These are phyloP conservation scores for Nicotiana attenuata DNA, from an alignment of 257 asterid species.

Conservation along the genomic window DNA sequence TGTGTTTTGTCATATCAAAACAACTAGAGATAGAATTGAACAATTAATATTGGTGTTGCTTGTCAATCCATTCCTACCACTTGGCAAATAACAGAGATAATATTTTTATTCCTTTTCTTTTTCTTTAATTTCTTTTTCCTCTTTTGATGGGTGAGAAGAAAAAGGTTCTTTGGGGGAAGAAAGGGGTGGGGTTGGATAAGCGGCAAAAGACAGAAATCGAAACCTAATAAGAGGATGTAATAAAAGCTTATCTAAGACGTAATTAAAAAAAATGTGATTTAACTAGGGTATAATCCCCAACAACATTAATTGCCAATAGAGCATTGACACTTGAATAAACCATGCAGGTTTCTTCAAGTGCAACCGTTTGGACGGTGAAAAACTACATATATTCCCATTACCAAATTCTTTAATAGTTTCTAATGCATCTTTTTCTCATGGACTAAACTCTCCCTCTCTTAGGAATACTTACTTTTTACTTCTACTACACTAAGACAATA, in stretches of 20 bases:
- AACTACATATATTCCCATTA: constrained; percentile 30
- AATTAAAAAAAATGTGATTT: neutral
- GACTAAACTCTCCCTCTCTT: neutral
- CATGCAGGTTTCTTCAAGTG: constrained; percentile 25
- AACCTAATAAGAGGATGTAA: constrained; percentile 24
- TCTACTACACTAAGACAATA: neutral
- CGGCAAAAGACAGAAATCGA: neutral
- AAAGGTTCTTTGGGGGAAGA: neutral
- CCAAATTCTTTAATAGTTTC: constrained; percentile 17
- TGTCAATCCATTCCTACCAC: constrained; percentile 57
- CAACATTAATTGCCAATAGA: constrained; percentile 10
- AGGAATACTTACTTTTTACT: neutral
- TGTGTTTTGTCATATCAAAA: constrained; percentile 44
- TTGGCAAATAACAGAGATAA: constrained; percentile 38
- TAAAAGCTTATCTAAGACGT: constrained; percentile 40
- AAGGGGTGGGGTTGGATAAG: neutral
- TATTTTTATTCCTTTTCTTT: constrained; percentile 35
- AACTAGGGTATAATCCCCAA: constrained; percentile 8
- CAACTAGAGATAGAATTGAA: constrained; percentile 19
- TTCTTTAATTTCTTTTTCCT: neutral
- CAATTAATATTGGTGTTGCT: constrained; percentile 20
- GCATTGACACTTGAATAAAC: constrained; percentile 17
- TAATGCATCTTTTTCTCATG: neutral
- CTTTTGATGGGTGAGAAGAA: constrained; percentile 5
- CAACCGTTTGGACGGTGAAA: constrained; percentile 30